Evolutionary conservation across 140 eudicot genomes (phyloP).

Genomic region (Oenanthe javanica): DNA sequence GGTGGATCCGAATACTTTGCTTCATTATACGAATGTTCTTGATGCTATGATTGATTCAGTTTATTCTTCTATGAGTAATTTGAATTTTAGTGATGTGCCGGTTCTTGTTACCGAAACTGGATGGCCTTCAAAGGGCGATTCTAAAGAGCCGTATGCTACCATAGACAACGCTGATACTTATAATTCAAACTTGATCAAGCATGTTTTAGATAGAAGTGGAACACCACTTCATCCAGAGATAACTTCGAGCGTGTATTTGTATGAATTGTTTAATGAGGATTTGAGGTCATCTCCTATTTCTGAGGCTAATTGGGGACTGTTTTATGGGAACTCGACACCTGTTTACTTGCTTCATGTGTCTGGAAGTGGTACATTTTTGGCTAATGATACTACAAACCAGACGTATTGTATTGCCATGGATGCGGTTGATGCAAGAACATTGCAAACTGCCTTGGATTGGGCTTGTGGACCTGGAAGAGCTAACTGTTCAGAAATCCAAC

Average conservation of each 20-base stretch:
- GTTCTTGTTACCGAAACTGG: constrained; percentile 84
- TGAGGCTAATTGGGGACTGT: constrained; percentile 90
- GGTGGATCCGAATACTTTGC: constrained; percentile 87
- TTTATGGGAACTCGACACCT: constrained; percentile 73
- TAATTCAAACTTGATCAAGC: constrained; percentile 76
- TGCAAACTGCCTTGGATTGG: constrained; percentile 94
- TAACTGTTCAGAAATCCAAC: constrained; percentile 89
- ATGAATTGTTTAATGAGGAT: constrained; percentile 87
- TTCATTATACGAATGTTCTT: constrained; percentile 75
- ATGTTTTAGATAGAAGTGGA: constrained; percentile 64
- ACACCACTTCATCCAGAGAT: constrained; percentile 71
- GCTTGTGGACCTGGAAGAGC: constrained; percentile 98
- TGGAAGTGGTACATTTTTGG: constrained; percentile 84
- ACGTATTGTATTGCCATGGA: constrained; percentile 78
- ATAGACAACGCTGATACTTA: constrained; percentile 76
- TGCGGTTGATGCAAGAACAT: constrained; percentile 54
- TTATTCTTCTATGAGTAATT: constrained; percentile 68
- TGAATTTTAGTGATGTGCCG: constrained; percentile 60
- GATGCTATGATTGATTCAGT: constrained; percentile 92
- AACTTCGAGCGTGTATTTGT: constrained; percentile 72
- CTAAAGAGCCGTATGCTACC: constrained; percentile 88
- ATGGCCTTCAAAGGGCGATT: constrained; percentile 93
- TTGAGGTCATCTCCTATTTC: constrained; percentile 76
- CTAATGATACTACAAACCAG: constrained; percentile 82
- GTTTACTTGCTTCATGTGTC: constrained; percentile 86